Conservation (phyloP, 192 early-diverging fungal species). For the Backusella australiensis region DNA sequence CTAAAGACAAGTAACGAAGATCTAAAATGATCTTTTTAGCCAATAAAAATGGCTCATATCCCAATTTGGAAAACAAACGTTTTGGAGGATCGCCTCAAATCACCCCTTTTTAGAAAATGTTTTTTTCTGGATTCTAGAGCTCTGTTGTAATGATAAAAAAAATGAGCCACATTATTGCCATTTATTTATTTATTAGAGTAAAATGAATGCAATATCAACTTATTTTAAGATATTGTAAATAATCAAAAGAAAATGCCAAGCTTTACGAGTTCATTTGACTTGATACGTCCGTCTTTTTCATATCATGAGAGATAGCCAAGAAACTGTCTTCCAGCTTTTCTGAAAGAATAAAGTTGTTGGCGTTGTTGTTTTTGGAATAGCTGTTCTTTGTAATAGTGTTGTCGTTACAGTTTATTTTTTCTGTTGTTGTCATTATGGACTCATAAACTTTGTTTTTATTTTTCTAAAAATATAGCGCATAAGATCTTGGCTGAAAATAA, state of each 20-base stretch:
- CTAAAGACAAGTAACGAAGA: neutral
- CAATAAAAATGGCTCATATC: neutral
- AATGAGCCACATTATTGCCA: neutral
- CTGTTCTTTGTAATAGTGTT: neutral
- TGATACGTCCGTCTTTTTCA: neutral
- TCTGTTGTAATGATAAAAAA: neutral
- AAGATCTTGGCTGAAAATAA: neutral
- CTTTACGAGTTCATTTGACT: neutral
- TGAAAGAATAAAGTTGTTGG: neutral
- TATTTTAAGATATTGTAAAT: neutral
- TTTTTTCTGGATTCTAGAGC: constrained; percentile 8
- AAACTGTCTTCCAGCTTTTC: neutral
- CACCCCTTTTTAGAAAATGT: neutral
- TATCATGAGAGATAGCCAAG: neutral
- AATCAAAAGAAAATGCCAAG: neutral
- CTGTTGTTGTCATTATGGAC: too few species aligned
- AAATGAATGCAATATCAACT: neutral
- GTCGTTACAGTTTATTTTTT: neutral
- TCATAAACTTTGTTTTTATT: neutral
- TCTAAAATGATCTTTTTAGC: constrained; percentile 5
- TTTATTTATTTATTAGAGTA: neutral
- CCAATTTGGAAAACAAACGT: neutral
- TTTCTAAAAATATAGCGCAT: neutral
- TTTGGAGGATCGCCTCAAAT: neutral
- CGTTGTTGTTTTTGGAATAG: neutral